phyloP scores from a whole-genome alignment of 352 stramenopile genomes.

The Phytophthora rubi region DNA sequence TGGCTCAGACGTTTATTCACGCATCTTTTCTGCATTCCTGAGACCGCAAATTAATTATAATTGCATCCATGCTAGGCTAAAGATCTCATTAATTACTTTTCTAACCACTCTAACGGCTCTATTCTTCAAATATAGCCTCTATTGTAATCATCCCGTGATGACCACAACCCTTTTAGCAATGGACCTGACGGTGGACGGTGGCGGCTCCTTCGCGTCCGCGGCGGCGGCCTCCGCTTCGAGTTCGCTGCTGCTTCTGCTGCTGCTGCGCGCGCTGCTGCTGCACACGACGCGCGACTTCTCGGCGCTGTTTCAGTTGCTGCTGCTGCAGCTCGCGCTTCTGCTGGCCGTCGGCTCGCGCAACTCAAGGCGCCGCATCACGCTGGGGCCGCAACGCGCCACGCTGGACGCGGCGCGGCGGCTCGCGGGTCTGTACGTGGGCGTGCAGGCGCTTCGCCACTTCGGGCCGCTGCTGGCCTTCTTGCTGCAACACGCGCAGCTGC shows the following conservation, averaged over 20 bases:
- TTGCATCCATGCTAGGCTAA: too few relatives aligned
- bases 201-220: neutral
- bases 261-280: constrained; percentile 28
- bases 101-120: too few relatives aligned
- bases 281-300: constrained; percentile 37
- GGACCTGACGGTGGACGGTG: constrained; percentile 30
- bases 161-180: constrained; percentile 15
- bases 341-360: constrained; percentile 1
- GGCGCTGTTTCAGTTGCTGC: constrained; percentile 40
- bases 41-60: too few relatives aligned
- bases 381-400: constrained; percentile 26
- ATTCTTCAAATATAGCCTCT: too few relatives aligned
- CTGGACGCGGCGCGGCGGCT: constrained; percentile 49
- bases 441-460: constrained; percentile 70
- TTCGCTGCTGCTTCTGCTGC: constrained; percentile 24
- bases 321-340: constrained; percentile 37
- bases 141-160: too few relatives aligned
- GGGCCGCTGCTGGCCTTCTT: constrained; percentile 77
- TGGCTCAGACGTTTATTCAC: too few relatives aligned
- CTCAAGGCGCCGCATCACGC: constrained; percentile 8
- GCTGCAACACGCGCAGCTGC: constrained; percentile 53
- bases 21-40: too few relatives aligned
- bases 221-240: neutral
- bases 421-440: constrained; percentile 51
- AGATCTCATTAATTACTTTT: too few relatives aligned